Percentiles rank a stretch among this genome's conserved stretches.
phyloP scores from a whole-genome alignment of 495 filamentous ascomycete genomes.

The Aspergillus panamensis region DNA sequence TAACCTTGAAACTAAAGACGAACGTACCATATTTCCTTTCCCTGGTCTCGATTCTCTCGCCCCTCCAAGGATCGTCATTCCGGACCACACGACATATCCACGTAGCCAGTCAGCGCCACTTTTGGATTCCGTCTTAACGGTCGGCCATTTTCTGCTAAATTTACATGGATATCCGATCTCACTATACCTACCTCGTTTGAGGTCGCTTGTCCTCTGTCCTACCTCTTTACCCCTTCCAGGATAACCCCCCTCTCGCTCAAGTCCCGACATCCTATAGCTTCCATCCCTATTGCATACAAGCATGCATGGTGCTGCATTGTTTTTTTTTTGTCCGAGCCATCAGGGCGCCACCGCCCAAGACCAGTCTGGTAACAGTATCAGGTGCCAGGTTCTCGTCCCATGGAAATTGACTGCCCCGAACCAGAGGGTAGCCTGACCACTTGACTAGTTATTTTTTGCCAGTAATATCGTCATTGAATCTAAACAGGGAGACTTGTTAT shows the following conservation, averaged over 20 bases:
- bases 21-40: background rate
- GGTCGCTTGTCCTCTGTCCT: background rate
- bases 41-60: background rate
- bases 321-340: background rate
- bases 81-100: background rate
- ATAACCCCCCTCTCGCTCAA: background rate
- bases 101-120: constrained; percentile 4
- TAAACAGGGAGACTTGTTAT: background rate
- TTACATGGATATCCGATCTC: background rate
- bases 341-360: constrained; percentile 8
- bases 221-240: background rate
- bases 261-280: constrained; percentile 2
- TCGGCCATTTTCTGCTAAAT: background rate
- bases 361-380: constrained; percentile 15
- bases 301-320: constrained; percentile 5
- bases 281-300: constrained; percentile 14
- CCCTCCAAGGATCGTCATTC: background rate
- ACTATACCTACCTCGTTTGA: background rate
- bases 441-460: constrained; percentile 6
- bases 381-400: constrained; percentile 9
- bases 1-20: background rate
- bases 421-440: constrained; percentile 8
- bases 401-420: constrained; percentile 7
- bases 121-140: background rate
- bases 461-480: constrained; percentile 3